Conservation (phyloP, 2,329 filamentous ascomycete species). For the Microdochium nivale region DNA sequence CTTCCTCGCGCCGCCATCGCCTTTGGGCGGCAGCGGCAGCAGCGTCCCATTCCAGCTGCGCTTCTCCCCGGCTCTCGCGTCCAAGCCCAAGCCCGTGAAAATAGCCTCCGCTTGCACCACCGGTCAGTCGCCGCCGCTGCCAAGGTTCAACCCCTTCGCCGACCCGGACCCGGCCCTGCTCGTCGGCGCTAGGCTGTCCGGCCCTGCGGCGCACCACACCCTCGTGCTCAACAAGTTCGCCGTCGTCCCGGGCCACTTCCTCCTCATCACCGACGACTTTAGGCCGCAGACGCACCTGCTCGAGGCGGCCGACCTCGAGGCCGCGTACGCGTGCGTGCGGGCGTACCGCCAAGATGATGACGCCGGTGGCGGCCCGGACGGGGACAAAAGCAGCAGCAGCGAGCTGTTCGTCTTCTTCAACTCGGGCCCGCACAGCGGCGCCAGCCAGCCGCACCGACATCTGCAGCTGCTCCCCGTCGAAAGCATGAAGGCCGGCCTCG, state of each 20-base stretch:
- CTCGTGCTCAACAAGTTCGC: conserved; percentile 71
- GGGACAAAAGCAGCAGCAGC: conserved; percentile 7
- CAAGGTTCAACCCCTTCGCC: conserved; percentile 54
- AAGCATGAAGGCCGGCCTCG: conserved; percentile 49
- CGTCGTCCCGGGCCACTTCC: conserved; percentile 62
- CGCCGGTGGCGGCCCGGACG: conserved; percentile 15
- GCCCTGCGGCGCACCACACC: conserved; percentile 38
- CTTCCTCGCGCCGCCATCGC: conserved; percentile 18
- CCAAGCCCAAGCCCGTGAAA: conserved; percentile 49
- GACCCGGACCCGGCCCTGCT: conserved; percentile 45
- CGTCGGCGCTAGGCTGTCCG: conserved; percentile 38
- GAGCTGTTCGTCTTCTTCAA: conserved; percentile 63
- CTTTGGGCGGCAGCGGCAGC: too few relatives aligned
- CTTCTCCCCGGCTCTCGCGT: conserved; percentile 59
- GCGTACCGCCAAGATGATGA: conserved; percentile 31
- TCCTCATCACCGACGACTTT: conserved; percentile 57
- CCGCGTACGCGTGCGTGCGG: conserved; percentile 52
- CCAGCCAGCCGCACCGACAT: conserved; percentile 64
- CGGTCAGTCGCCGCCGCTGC: too few relatives aligned
- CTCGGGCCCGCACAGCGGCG: conserved; percentile 58
- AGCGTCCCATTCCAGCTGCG: conserved; percentile 59
- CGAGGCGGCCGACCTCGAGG: conserved; percentile 49
- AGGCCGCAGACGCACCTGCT: conserved; percentile 58
- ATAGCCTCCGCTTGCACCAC: too few relatives aligned
- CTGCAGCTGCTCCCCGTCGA: conserved; percentile 62